Base-by-base conservation (phyloP, 345 rosid genomes). In the Aegle marmelos region DNA sequence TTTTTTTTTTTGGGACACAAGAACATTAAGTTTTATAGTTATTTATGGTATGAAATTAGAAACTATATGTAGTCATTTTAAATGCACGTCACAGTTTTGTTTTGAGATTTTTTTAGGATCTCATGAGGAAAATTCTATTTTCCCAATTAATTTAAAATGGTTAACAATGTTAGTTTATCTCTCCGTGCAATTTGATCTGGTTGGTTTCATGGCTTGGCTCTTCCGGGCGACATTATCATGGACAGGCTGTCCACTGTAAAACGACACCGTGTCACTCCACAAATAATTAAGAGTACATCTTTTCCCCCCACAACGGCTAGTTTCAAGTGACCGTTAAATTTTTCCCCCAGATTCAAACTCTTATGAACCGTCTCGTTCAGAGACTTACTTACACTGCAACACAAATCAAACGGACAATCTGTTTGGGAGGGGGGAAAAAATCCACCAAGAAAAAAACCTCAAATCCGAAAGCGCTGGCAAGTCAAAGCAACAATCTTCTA, bases 241-340 rank as follows among this genome's bases (percentile, higher is more conserved):
- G 30, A 54, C 27, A 45, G 75, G 56, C 50, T 25, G 63, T 17
- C 25, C 17, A 3, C 5, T 21, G 17, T 4, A 17, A 81, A 61
- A 78, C 82, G 85, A 68, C 81, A 70, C 9, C 85, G 86, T 86
- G 36, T 33, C 5, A n/a, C 9, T 8, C 4, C 34, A 57, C 69
- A 27, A 27, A 72, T 57, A 33, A 54, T 59, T 27, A 61, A 56
- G 19, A 33, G 53, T 36, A 7, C 28, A 0, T 53, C 53, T 3
- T 37, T 17, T 5, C 0, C 27, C 4, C 39, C 65, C 66, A 37
- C 84, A 88, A 88, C 91, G 91, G 91, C 91, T 88, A 86, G 82
- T 83, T 85, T 69, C 79, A 83, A 68, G 83, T 85, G 83, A 85
- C 87, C 88, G 89, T 88, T 88, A 64, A 28, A 63, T 33, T 50